These are phyloP conservation scores for Parasarocladium wereldwijsianum DNA, from an alignment of 2,329 filamentous ascomycete species.

Conservation along the genomic window DNA sequence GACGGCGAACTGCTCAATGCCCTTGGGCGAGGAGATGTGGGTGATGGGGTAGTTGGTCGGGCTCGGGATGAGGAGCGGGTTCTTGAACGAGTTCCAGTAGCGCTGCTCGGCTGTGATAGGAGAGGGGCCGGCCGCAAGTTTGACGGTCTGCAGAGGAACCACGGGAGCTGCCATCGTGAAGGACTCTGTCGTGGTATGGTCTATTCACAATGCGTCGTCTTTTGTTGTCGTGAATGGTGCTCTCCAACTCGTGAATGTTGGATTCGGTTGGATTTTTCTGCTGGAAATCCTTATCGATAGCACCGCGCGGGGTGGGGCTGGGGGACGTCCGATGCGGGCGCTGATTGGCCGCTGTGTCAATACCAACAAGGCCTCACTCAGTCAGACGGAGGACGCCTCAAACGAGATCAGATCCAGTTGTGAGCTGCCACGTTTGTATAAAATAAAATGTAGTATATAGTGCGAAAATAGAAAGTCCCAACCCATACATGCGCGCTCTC, in stretches of 20 bases:
- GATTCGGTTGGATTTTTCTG: too few species aligned
- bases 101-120: constrained; percentile 81
- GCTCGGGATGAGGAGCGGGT: constrained; percentile 77
- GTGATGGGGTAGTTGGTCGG: constrained; percentile 83
- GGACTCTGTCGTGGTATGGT: constrained; percentile 10
- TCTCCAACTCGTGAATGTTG: background rate
- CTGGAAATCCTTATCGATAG: too few species aligned
- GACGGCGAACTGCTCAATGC: constrained; percentile 69
- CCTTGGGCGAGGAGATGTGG: constrained; percentile 56
- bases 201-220: constrained; percentile 4
- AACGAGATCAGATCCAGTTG: too few species aligned
- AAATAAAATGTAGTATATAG: too few species aligned
- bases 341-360: too few species aligned
- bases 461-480: too few species aligned
- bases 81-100: constrained; percentile 94
- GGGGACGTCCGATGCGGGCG: too few species aligned
- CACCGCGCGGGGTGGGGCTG: too few species aligned
- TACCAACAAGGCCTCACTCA: too few species aligned
- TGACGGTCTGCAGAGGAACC: constrained; percentile 63
- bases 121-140: constrained; percentile 68
- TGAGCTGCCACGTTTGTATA: too few species aligned
- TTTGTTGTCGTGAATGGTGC: background rate
- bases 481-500: too few species aligned
- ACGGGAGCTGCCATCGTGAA: constrained; percentile 70
- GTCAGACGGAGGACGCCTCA: too few species aligned